Evolutionary conservation across 1,284 basidiomycete species (phyloP).

Genomic region (Sparassis latifolia): DNA sequence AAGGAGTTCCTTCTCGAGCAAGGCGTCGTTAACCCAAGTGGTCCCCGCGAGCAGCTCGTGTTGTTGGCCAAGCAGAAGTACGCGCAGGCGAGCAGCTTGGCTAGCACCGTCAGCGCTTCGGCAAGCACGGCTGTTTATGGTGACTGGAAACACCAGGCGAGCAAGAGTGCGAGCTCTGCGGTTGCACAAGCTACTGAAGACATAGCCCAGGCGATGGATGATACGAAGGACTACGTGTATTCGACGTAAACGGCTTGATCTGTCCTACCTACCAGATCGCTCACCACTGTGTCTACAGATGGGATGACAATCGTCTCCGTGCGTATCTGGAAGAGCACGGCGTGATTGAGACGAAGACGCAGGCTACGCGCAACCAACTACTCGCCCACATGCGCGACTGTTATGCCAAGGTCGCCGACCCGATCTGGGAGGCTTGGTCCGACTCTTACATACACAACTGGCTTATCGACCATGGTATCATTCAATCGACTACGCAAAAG

Average conservation of each 20-base stretch:
- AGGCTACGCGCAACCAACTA: conserved; percentile 63
- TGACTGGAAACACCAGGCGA: conserved; percentile 39
- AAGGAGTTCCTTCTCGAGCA: conserved; percentile 83
- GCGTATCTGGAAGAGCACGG: conserved; percentile 72
- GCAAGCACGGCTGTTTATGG: conserved; percentile 43
- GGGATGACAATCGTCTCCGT: conserved; percentile 73
- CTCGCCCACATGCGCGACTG: conserved; percentile 61
- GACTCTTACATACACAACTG: conserved; percentile 82
- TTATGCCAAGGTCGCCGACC: conserved; percentile 56
- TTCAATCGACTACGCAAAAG: conserved; percentile 53
- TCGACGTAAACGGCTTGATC: conserved; percentile 37
- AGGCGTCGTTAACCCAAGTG: conserved; percentile 76
- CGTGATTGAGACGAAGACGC: conserved; percentile 58
- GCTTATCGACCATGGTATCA: conserved; percentile 74
- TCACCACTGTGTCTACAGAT: conserved; percentile 25
- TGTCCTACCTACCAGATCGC: background rate
- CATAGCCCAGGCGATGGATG: conserved; percentile 55
- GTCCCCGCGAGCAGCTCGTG: conserved; percentile 74
- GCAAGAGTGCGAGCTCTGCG: conserved; percentile 33
- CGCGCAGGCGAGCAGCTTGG: conserved; percentile 46
- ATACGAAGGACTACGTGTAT: conserved; percentile 81
- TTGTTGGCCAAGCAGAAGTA: conserved; percentile 73
- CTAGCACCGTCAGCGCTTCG: conserved; percentile 29
- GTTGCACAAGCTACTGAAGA: conserved; percentile 42
- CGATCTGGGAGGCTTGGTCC: conserved; percentile 81